These are phyloP conservation scores for Plantago major DNA, from an alignment of 257 asterid species.

Conservation along the genomic window DNA sequence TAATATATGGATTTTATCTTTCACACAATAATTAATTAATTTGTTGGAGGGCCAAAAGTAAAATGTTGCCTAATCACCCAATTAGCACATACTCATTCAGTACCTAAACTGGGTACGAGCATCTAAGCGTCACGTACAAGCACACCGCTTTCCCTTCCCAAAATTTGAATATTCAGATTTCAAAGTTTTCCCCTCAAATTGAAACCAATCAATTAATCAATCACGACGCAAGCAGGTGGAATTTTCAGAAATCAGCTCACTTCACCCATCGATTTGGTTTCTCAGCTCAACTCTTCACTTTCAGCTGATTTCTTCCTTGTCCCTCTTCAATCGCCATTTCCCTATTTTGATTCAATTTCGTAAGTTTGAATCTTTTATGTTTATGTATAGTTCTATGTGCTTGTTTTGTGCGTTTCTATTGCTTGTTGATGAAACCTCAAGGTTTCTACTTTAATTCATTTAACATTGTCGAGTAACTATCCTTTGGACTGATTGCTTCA, in stretches of 20 bases:
- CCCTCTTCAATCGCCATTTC: background rate
- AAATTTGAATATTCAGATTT: background rate
- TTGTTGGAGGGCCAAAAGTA: no score
- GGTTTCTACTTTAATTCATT: background rate
- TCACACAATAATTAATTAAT: no score
- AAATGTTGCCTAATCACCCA: no score
- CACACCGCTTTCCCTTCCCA: background rate
- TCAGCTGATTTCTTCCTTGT: no score
- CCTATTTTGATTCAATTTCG: background rate
- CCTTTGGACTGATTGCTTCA: slow-evolving; percentile 20
- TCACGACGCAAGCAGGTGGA: background rate
- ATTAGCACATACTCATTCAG: no score
- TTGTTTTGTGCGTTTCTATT: slow-evolving; percentile 13
- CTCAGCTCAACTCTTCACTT: no score
- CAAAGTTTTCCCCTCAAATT: slow-evolving; percentile 5
- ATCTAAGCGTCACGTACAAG: slow-evolving; percentile 12
- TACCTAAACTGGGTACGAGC: background rate
- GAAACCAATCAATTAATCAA: slow-evolving; percentile 1
- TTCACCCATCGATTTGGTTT: background rate
- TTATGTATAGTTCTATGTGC: background rate
- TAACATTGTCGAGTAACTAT: slow-evolving; percentile 10
- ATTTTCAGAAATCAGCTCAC: background rate
- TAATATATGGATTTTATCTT: no score
- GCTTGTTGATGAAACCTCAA: slow-evolving; percentile 15
- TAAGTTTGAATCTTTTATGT: background rate